Evolutionary conservation across 2,329 filamentous ascomycete species (phyloP).

Genomic region (Epichloe scottii): DNA sequence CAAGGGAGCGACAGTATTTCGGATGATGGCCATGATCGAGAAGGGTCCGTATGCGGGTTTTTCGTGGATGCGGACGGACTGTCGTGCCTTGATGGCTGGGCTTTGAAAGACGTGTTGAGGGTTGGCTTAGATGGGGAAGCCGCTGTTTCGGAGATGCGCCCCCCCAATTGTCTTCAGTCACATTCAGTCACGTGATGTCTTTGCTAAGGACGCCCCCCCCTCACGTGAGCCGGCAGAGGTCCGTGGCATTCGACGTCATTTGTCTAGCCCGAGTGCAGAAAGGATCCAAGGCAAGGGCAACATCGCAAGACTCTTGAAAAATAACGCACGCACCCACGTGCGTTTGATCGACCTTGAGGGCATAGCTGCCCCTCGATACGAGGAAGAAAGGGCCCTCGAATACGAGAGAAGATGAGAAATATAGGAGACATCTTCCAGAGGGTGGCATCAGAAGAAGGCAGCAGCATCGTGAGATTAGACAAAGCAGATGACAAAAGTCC

Average conservation of each 20-base stretch:
- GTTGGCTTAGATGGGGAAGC: neutral
- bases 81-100: slow-evolving; percentile 18
- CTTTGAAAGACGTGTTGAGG: neutral
- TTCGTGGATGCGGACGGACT: slow-evolving; percentile 12
- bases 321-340: neutral
- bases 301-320: neutral
- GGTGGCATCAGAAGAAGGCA: neutral
- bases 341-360: neutral
- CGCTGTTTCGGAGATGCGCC: neutral
- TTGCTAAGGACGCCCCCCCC: neutral
- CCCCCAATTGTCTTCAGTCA: neutral
- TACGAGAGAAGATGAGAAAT: neutral
- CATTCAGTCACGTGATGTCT: neutral
- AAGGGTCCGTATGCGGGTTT: slow-evolving; percentile 1
- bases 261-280: too few relatives aligned
- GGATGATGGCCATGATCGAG: slow-evolving; percentile 23
- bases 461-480: neutral
- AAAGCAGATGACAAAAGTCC: neutral
- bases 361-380: neutral
- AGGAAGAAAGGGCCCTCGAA: neutral
- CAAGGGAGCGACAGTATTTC: slow-evolving; percentile 24
- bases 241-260: neutral
- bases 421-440: neutral
- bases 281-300: neutral
- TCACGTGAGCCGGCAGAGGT: neutral